Evolutionary conservation across 2,329 filamentous ascomycete genomes (phyloP), one percentile per base, ranked within the genome.

Genomic region (Colletotrichum horii): DNA sequence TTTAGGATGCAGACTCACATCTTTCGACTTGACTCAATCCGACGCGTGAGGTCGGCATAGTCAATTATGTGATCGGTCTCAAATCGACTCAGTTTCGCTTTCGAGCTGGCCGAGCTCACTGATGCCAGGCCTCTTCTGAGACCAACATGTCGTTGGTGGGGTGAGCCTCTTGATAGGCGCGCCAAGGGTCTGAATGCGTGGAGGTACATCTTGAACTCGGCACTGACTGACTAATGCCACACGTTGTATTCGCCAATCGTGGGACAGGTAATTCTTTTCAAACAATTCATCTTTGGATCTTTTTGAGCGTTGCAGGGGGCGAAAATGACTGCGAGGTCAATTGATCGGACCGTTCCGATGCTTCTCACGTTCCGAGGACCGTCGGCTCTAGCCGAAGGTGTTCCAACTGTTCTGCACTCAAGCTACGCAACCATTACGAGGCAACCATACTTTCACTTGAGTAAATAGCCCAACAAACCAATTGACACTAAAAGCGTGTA

Each of bases 171-270:
- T 52, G 24, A 16, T 19, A 55, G 12, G 43, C 65, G n/a, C 22
- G 65, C 32, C 60, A 64, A 26, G n/a, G 60, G 60, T 64, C 32
- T 43, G 16, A 32, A 64, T 32, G n/a, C 26, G 30, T 38, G 60
- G 14, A 36, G 22, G 60, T 64, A 64, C 60, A 64, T 64, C n/a
- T 36, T 38, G 32, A 0, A 64, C 60, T 16, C 32, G 14, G 8
- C 12, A 36, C 3, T 64, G 28, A 61, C 32, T 64, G 60, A 64
- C 60, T 64, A 64, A 64, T 64, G 36, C 24, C 30, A 6, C 26
- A 4, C 2, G 4, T 14, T 28, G 30, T 38, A 38, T 64, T 64
- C 60, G 32, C 32, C 60, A 64, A 64, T 38, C 60, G 19, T 64
- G 60, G 32, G 8, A 64, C 19, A 61, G 19, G 26, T 61, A 38